Conservation (phyloP, 192 early-diverging fungal genomes). For the Oehlia diaphana region DNA sequence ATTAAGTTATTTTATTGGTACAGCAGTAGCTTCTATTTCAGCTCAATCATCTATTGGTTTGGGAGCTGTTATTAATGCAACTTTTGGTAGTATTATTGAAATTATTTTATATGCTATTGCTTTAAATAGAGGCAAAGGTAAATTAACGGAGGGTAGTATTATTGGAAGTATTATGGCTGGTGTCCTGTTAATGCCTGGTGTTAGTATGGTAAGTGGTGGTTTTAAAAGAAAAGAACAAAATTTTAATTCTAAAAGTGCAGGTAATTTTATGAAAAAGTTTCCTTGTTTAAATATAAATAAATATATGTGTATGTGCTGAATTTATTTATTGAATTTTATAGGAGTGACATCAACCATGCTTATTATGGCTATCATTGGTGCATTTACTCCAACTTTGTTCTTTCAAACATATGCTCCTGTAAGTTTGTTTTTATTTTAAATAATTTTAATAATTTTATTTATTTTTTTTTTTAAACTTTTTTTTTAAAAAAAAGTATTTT, state of each 20-base stretch:
- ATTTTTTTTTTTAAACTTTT: neutral
- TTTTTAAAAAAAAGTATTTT: neutral
- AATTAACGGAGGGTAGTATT: slow-evolving; percentile 87
- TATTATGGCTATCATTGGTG: slow-evolving; percentile 90
- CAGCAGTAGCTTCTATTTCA: slow-evolving; percentile 95
- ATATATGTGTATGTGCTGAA: too few species aligned
- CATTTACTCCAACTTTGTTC: slow-evolving; percentile 92
- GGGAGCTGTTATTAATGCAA: slow-evolving; percentile 96
- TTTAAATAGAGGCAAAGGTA: slow-evolving; percentile 81
- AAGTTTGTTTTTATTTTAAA: slow-evolving; percentile 24
- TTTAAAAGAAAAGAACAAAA: slow-evolving; percentile 88
- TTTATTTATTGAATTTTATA: slow-evolving; percentile 9
- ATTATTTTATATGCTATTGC: slow-evolving; percentile 92
- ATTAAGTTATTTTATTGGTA: slow-evolving; percentile 95
- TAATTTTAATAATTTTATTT: neutral
- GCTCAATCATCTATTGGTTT: slow-evolving; percentile 90
- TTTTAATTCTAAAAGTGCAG: slow-evolving; percentile 94
- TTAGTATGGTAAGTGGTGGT: slow-evolving; percentile 92
- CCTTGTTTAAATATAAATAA: neutral
- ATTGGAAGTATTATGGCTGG: slow-evolving; percentile 91
- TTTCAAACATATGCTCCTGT: slow-evolving; percentile 85
- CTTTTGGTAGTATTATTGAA: slow-evolving; percentile 96
- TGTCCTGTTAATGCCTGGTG: slow-evolving; percentile 87
- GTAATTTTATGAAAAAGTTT: slow-evolving; percentile 32
- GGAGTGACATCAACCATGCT: slow-evolving; percentile 95